Evolutionary conservation across 352 stramenopile species (phyloP).

Genomic region (Phytophthora ohioensis): DNA sequence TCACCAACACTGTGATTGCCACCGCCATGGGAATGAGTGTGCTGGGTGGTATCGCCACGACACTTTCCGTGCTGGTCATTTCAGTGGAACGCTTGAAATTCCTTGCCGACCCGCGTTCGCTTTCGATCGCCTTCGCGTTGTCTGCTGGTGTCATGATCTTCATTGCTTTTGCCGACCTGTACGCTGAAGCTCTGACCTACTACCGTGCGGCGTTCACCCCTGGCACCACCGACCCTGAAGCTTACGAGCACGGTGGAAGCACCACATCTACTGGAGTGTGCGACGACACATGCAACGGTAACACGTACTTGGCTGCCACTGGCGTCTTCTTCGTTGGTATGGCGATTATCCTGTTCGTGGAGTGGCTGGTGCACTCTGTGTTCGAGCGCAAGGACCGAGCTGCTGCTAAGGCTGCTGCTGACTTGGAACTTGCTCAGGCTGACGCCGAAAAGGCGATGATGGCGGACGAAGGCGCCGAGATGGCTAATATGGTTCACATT

Average conservation of each 20-base stretch:
- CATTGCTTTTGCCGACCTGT: conserved; percentile 73
- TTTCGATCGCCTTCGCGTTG: conserved; percentile 72
- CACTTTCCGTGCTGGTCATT: conserved; percentile 68
- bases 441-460: conserved; percentile 26
- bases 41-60: conserved; percentile 68
- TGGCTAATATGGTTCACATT: conserved; percentile 35
- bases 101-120: conserved; percentile 56
- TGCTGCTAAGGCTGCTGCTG: conserved; percentile 12
- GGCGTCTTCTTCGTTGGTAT: conserved; percentile 67
- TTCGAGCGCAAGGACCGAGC: conserved; percentile 38
- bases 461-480: conserved; percentile 24
- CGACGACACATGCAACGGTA: conserved; percentile 65
- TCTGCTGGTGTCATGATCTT: conserved; percentile 84
- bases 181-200: conserved; percentile 57
- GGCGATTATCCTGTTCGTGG: conserved; percentile 69
- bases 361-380: conserved; percentile 67
- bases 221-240: conserved; percentile 62
- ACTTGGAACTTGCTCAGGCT: conserved; percentile 18
- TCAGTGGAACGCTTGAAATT: conserved; percentile 68
- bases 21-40: conserved; percentile 81
- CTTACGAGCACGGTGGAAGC: conserved; percentile 65
- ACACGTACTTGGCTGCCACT: conserved; percentile 65
- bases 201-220: conserved; percentile 65
- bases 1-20: conserved; percentile 58
- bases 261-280: conserved; percentile 49